These are phyloP conservation scores for Funneliformis caledonium DNA, from an alignment of 371 early-diverging fungal genomes.

Conservation along the genomic window DNA sequence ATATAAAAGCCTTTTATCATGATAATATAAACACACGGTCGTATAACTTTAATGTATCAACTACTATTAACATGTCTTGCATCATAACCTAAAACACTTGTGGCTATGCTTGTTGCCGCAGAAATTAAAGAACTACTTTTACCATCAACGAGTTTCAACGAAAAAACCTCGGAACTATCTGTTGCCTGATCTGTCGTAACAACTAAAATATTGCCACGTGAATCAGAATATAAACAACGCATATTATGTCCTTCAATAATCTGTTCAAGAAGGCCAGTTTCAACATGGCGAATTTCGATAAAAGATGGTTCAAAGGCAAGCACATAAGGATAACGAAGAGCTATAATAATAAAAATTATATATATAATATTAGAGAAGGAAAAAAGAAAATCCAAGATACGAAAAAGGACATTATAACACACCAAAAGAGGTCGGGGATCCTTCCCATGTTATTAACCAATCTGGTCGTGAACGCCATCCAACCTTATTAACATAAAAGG, in stretches of 20 bases:
- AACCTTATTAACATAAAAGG: constrained; percentile 86
- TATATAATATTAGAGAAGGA: background rate
- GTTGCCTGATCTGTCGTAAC: constrained; percentile 19
- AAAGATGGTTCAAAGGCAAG: constrained; percentile 89
- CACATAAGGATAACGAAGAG: constrained; percentile 82
- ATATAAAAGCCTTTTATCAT: background rate
- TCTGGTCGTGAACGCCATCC: constrained; percentile 77
- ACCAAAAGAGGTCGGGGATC: constrained; percentile 73
- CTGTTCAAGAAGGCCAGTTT: constrained; percentile 72
- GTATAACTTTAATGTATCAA: constrained; percentile 37
- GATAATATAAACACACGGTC: background rate
- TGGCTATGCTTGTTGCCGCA: constrained; percentile 20
- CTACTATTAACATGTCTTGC: background rate
- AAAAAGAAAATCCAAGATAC: background rate
- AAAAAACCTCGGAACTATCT: constrained; percentile 33
- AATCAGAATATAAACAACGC: constrained; percentile 60
- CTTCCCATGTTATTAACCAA: constrained; percentile 81
- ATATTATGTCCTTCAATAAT: constrained; percentile 67
- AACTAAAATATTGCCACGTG: constrained; percentile 57
- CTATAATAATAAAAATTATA: constrained; percentile 48
- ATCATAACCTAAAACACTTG: constrained; percentile 40
- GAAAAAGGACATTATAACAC: constrained; percentile 20
- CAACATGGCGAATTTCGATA: constrained; percentile 87
- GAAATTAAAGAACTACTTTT: constrained; percentile 21
- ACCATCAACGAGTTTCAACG: constrained; percentile 30